Evolutionary conservation across 2,329 filamentous ascomycete genomes (phyloP), one percentile per base, ranked within the genome.

Genomic region (Coniochaeta sp.): DNA sequence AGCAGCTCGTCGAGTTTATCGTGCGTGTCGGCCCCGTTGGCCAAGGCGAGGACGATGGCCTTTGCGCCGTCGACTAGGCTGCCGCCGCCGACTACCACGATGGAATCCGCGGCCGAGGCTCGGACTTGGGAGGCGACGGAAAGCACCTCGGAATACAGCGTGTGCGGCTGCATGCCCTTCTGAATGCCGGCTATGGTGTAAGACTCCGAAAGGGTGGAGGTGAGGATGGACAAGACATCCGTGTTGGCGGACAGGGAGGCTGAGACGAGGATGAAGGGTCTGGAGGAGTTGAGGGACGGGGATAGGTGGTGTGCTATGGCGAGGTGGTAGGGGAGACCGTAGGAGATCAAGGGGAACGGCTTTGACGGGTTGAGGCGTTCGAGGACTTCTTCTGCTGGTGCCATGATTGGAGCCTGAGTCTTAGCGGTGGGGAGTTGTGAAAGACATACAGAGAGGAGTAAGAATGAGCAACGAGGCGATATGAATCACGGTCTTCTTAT

Each of bases 41-140:
- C 65, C 26, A 66, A 47, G 4, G 60, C 59, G 54, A 36, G 19
- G 28, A 26, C 47, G 7, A 30, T 24, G 24, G 62, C 59, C 50
- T 66, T 67, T 57, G 64, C 65, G 2, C 57, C 65, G 44, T 67
- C 65, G 3, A 63, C 58, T 2, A 66, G 58, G 47, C 62, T 65
- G 12, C 64, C 64, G n/a, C 63, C 64, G 24, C 64, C 65, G 0
- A 67, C 57, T 14, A 62, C 62, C 3, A 66, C 30, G 26, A 66
- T 62, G 19, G 52, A 52, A 52, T 66, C 65, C 4, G 64, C 63
- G 5, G 57, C 55, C 1, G 63, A 44, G 2, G 36, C 47, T 19
- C 55, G 56, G 6, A 65, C 47, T 19, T 64, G 62, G 1, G 38
- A 36, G 22, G 60, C 42, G 32, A 65, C 36, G 26, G 62, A 56